Base-by-base conservation (phyloP, 768 basidiomycete species). In the Dioszegia hungarica region DNA sequence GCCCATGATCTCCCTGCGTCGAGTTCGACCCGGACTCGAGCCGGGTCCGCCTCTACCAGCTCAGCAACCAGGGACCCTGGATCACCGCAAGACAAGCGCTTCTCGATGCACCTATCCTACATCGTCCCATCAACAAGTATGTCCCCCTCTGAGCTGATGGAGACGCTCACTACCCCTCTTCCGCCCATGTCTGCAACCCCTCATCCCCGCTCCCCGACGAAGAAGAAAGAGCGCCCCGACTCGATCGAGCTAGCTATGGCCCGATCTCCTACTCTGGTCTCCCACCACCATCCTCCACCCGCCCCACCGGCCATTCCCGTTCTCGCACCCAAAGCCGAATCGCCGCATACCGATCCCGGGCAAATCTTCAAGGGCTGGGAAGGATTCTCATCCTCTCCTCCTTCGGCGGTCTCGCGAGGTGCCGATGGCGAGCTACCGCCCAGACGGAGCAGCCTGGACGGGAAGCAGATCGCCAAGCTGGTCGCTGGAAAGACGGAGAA, bases 401-500 rank as follows among this genome's bases (percentile, higher is more conserved):
- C n/a, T 4, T 27, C 25, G 28, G 45, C 45, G 27, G 14, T 8
- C 5, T 33, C 31, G 14, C 8, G 31, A 33, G 31, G 31, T 6
- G 14, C 6, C 8, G 31, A 14, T 33, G 31, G 14, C n/a, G n/a
- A 11, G 22, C 41, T 15, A 14, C 44, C 33, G 5, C n/a, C 33
- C 1, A 29, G 24, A 11, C n/a, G 46, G 25, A 28, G 54, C 22
- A 55, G 43, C 46, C 39, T 48, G 17, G n/a, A 22, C 28, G 33
- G 29, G 6, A 33, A 29, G 27, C 43, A 15, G 19, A 11, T 10
- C 31, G 41, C 28, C 22, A 52, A 39, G 37, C 15, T 41, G 2
- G 24, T 41, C 25, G 27, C 51, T 61, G 15, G 60, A 57, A 3
- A 54, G 43, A 25, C 44, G n/a, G n/a, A n/a, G n/a, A n/a, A n/a